phyloP scores from a whole-genome alignment of 176 grass and related monocot species.

The Oryza brachyantha region DNA sequence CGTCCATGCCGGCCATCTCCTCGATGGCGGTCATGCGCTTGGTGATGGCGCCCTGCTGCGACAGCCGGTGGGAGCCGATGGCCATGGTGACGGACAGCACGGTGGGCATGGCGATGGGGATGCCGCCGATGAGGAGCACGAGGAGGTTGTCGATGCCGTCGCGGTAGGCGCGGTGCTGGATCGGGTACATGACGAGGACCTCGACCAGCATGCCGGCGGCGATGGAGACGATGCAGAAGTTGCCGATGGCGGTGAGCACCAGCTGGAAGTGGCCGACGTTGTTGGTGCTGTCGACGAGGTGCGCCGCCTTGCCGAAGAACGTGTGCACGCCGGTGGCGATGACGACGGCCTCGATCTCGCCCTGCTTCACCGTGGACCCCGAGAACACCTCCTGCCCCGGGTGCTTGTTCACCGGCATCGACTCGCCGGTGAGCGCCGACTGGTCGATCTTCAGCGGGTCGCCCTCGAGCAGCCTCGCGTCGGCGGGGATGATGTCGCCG shows the following conservation, averaged over 20 bases:
- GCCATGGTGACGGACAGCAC: conserved; percentile 98
- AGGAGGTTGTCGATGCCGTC: conserved; percentile 94
- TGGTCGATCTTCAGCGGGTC: conserved; percentile 95
- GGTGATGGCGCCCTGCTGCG: conserved; percentile 89
- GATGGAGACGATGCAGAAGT: conserved; percentile 97
- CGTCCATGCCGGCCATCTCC: conserved; percentile 99
- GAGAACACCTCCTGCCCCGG: conserved; percentile 93
- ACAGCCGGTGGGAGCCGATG: conserved; percentile 88
- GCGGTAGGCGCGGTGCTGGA: conserved; percentile 75
- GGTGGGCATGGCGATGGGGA: conserved; percentile 97
- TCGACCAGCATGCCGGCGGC: conserved; percentile 72
- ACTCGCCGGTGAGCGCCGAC: conserved; percentile 89
- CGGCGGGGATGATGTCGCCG: conserved; percentile 93
- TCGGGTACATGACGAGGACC: conserved; percentile 79
- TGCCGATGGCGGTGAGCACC: conserved; percentile 91
- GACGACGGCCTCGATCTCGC: conserved; percentile 90
- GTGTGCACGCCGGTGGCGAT: conserved; percentile 93
- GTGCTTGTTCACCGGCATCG: conserved; percentile 69
- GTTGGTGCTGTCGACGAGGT: conserved; percentile 99
- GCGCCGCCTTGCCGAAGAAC: conserved; percentile 96
- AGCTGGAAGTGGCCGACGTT: conserved; percentile 90
- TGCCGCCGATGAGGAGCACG: conserved; percentile 90
- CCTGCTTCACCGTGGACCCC: conserved; percentile 83
- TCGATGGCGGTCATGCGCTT: conserved; percentile 99
- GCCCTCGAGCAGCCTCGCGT: conserved; percentile 77